phyloP scores from a whole-genome alignment of 768 basidiomycete species.

The Paxillus involutus region DNA sequence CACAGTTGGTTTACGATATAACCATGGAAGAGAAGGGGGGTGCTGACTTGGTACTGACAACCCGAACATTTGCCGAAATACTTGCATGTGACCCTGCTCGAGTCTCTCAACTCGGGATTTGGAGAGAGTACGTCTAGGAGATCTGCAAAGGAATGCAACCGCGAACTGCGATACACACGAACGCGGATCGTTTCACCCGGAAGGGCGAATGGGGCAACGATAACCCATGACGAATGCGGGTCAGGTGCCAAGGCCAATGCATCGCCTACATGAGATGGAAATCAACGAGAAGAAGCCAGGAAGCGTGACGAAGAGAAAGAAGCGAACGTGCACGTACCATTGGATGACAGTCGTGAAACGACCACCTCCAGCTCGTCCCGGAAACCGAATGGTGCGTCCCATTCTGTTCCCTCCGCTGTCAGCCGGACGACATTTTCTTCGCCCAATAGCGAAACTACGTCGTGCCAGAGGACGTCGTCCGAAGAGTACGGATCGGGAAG shows the following conservation, averaged over 20 bases:
- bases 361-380: constrained; percentile 66
- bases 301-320: neutral
- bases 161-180: constrained; percentile 67
- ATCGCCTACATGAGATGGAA: constrained; percentile 46
- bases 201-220: constrained; percentile 81
- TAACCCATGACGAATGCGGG: constrained; percentile 65
- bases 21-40: neutral
- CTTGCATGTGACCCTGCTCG: constrained; percentile 65
- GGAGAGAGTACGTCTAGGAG: constrained; percentile 62
- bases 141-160: constrained; percentile 76
- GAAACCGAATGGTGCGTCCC: constrained; percentile 57
- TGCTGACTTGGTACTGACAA: constrained; percentile 86
- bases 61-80: constrained; percentile 91
- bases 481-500: constrained; percentile 57
- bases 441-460: constrained; percentile 70
- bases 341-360: constrained; percentile 63
- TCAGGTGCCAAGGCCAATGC: constrained; percentile 57
- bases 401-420: constrained; percentile 48
- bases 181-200: constrained; percentile 80
- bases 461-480: constrained; percentile 75
- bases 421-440: constrained; percentile 50
- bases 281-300: neutral
- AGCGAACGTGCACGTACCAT: constrained; percentile 40
- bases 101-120: constrained; percentile 67
- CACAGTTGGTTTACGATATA: neutral